Evolutionary conservation across 2,329 filamentous ascomycete species (phyloP).

Genomic region (Fusarium acutatum): DNA sequence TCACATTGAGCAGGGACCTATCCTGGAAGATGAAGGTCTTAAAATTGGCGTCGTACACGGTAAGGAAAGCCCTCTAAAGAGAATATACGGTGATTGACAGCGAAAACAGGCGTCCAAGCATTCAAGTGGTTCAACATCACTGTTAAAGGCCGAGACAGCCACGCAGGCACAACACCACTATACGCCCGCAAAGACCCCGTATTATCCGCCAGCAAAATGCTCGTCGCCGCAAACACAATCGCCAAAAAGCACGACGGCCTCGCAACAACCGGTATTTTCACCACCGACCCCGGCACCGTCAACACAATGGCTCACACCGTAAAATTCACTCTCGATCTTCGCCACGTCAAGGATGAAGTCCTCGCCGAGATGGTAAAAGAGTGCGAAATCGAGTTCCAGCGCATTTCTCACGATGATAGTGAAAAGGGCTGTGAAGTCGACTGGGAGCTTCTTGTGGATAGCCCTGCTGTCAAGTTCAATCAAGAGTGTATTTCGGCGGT

Average conservation of each 20-base stretch:
- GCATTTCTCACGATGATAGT: background rate
- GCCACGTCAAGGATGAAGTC: background rate
- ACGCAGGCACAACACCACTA: constrained; percentile 1
- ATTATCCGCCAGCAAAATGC: background rate
- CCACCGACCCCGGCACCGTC: background rate
- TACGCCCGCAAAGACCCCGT: constrained; percentile 13
- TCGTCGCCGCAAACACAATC: background rate
- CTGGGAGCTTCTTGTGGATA: background rate
- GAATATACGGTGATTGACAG: fast-evolving
- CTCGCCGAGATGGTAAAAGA: background rate
- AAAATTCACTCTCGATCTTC: background rate
- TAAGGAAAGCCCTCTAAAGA: fast-evolving
- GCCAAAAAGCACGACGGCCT: background rate
- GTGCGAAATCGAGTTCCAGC: background rate
- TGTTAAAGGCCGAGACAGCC: background rate
- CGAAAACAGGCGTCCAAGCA: background rate
- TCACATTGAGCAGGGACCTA: background rate
- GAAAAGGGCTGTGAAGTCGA: background rate
- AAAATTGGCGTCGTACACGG: background rate
- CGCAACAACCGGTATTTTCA: background rate
- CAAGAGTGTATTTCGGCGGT: background rate
- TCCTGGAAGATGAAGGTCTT: background rate
- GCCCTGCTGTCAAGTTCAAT: background rate
- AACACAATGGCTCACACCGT: constrained; percentile 6
- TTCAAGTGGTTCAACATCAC: constrained; percentile 14